Evolutionary conservation across 306 rosid species (phyloP), one percentile per base, ranked within the genome.

Genomic region (Gastrolobium villosum): DNA sequence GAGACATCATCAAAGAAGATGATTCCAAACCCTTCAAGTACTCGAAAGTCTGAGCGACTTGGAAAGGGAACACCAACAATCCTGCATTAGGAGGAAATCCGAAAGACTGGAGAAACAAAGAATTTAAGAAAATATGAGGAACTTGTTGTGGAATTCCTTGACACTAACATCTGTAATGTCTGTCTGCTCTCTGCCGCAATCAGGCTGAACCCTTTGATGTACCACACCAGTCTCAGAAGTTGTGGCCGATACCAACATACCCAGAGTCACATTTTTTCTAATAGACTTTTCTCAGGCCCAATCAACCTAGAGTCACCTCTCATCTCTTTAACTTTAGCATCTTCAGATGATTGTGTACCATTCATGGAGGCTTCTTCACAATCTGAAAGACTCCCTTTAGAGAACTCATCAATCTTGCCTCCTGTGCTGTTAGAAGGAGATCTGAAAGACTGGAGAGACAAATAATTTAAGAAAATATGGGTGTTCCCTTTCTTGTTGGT

Each of bases 121-220:
- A n/a, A n/a, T n/a, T n/a, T n/a, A n/a, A n/a, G n/a, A n/a, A n/a
- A n/a, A n/a, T n/a, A n/a, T n/a, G n/a, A n/a, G n/a, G n/a, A n/a
- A n/a, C n/a, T n/a, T n/a, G n/a, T n/a, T n/a, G n/a, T 53, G 52
- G 73, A 75, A 83, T 82, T 75, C 32, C 72, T 65, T 32, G 79
- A 66, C 26, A 41, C 84, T 32, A 40, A 64, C 55, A 44, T 73
- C 59, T 69, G 83, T 49, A 68, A 50, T 41, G 75, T 79, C n/a
- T n/a, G n/a, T n/a, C 53, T 77, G 85, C 65, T 67, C 66, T 59
- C 60, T 65, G 55, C 43, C 13, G 74, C 41, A 66, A 66, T 79
- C 86, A 49, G 74, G 82, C 72, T 45, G 67, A 61, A 28, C 73
- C 63, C 57, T 84, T 75, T 62, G 81, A 64, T 66, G 34, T 56